phyloP scores from a whole-genome alignment of 2,329 filamentous ascomycete genomes.

The Cercospora sesami region DNA sequence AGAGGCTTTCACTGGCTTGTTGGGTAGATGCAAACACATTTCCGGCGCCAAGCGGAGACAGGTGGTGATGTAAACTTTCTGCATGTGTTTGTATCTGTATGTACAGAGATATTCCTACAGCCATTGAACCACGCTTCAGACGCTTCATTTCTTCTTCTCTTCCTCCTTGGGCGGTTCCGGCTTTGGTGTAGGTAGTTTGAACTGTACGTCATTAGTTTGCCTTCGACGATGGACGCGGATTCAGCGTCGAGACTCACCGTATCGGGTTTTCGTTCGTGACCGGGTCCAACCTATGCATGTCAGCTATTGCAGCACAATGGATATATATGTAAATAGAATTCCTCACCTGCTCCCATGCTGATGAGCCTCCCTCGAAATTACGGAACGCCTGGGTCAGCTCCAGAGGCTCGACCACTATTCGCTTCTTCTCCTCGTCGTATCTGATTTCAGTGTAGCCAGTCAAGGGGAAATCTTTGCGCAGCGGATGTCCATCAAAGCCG shows the following conservation, averaged over 20 bases:
- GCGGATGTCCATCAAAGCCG: constrained; percentile 94
- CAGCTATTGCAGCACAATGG: background rate
- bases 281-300: constrained; percentile 61
- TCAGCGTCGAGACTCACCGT: constrained; percentile 42
- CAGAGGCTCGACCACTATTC: constrained; percentile 94
- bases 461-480: constrained; percentile 96
- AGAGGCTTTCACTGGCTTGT: background rate
- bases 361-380: constrained; percentile 80
- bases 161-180: constrained; percentile 90
- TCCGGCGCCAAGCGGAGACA: background rate
- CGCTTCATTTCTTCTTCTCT: constrained; percentile 68
- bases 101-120: constrained; percentile 22
- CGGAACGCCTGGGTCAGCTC: constrained; percentile 98
- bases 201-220: constrained; percentile 48
- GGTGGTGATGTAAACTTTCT: background rate
- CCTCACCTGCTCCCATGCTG: constrained; percentile 34
- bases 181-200: constrained; percentile 94
- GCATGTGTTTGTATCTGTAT: constrained; percentile 14
- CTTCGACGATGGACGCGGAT: background rate
- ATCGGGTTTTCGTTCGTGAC: constrained; percentile 77
- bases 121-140: background rate
- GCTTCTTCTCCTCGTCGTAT: constrained; percentile 99
- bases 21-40: background rate
- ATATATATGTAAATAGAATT: background rate
- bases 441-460: constrained; percentile 97